Base-by-base conservation (phyloP, 371 early-diverging fungal species). In the Mucor lusitanicus region DNA sequence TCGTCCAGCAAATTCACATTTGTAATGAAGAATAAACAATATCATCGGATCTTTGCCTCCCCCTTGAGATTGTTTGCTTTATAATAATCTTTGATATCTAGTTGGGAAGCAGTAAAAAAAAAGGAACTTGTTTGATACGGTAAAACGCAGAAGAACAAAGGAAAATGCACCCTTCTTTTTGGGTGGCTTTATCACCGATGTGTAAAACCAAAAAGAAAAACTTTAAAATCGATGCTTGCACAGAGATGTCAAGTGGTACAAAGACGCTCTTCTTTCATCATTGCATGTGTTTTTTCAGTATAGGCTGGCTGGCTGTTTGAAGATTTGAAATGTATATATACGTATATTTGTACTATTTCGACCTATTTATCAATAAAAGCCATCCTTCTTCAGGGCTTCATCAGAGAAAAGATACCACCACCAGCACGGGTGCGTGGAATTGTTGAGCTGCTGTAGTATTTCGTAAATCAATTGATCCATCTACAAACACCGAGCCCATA, bases 401-500 rank as follows among this genome's bases (percentile, higher is more conserved):
- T 9, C 7, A 35, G 6, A 3, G 35, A 35, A 35, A 35, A 9
- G 8, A 9, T 6, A 35, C 11, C 35, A 5, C 1, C 1, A 9
- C n/a, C n/a, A n/a, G n/a, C n/a, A n/a, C n/a, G n/a, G n/a, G n/a
- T n/a, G 6, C 9, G 35, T 35, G 35, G 3, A 42, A 17, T 15
- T 17, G 15, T 42, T 42, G 17, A 35, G 17, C 17, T 4, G 42
- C 5, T 4, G 15, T 17, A n/a, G n/a, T n/a, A n/a, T 42, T n/a
- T 17, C 6, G 17, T 17, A 42, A 5, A 17, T 42, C 8, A 8
- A 35, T 35, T 5, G 8, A 54, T 8, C 6, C n/a, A 37, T 25
- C 59, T 60, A n/a, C n/a, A 66, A 33, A 66, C 66, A 15, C 66
- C 66, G 25, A 67, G 53, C n/a, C 64, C 67, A 63, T 69, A 58